These are phyloP conservation scores for Pterocarpus santalinus DNA, from an alignment of 306 rosid genomes.

Conservation along the genomic window DNA sequence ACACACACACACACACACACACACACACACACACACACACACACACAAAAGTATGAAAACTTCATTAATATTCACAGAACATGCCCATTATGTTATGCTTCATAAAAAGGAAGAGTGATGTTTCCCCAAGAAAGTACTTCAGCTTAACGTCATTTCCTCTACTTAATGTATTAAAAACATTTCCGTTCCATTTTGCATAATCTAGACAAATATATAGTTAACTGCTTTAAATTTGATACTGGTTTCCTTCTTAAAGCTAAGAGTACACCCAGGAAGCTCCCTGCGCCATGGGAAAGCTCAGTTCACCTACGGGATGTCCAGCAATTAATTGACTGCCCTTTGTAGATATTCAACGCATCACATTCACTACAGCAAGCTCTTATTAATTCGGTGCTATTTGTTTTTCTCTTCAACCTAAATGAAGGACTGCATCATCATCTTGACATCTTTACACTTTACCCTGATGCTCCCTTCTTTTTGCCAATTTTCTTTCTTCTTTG, in stretches of 20 bases:
- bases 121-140: conserved; percentile 12
- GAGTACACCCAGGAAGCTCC: conserved; percentile 26
- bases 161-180: conserved; percentile 34
- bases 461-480: background rate
- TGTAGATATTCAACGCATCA: conserved; percentile 8
- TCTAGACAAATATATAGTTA: conserved; percentile 9
- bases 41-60: conserved; percentile 13
- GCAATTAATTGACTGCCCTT: conserved; percentile 20
- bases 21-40: background rate
- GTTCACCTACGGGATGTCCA: conserved; percentile 15
- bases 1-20: background rate
- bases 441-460: conserved; percentile 32
- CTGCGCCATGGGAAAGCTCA: background rate
- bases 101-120: conserved; percentile 32
- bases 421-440: conserved; percentile 11
- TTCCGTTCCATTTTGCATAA: conserved; percentile 18
- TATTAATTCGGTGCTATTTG: conserved; percentile 5
- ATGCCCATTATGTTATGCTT: background rate
- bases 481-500: conserved; percentile 16
- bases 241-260: conserved; percentile 14
- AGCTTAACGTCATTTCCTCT: conserved; percentile 4
- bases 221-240: conserved; percentile 31
- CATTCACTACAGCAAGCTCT: conserved; percentile 23
- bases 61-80: conserved; percentile 29
- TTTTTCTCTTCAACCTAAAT: conserved; percentile 14